Conservation (phyloP, 2,329 filamentous ascomycete genomes). For the Anthostomella pinea region DNA sequence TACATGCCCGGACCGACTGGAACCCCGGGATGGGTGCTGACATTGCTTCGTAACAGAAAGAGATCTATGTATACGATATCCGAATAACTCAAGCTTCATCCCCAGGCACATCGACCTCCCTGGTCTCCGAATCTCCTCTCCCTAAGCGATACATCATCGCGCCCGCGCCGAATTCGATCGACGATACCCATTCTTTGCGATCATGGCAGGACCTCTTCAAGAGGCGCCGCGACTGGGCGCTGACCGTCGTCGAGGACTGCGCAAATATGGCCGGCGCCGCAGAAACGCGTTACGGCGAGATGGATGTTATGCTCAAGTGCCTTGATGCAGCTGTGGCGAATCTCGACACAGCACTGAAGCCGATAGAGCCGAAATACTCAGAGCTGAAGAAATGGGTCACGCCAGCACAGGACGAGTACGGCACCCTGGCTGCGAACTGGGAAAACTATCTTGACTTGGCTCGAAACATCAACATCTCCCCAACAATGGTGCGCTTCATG, state of each 20-base stretch:
- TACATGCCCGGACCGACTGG: conserved; percentile 9
- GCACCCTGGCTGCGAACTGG: conserved; percentile 61
- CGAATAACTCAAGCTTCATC: conserved; percentile 62
- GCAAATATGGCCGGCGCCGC: conserved; percentile 59
- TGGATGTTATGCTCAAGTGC: conserved; percentile 73
- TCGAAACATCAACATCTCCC: conserved; percentile 60
- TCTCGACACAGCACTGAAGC: conserved; percentile 70
- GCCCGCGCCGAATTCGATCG: conserved; percentile 76
- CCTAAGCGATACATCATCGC: conserved; percentile 57
- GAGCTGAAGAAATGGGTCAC: conserved; percentile 69
- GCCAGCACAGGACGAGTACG: conserved; percentile 65
- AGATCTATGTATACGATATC: conserved; percentile 91
- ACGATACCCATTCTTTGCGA: conserved; percentile 73
- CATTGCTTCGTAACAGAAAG: conserved; percentile 52
- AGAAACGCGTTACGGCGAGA: conserved; percentile 66
- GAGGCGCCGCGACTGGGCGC: conserved; percentile 76
- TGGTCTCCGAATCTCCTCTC: conserved; percentile 47
- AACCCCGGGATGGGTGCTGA: conserved; percentile 1
- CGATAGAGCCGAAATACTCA: conserved; percentile 68
- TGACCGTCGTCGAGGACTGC: conserved; percentile 67
- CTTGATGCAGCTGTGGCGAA: conserved; percentile 85
- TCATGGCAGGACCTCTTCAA: conserved; percentile 90
- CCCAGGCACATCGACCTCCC: conserved; percentile 40
- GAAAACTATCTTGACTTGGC: conserved; percentile 66
- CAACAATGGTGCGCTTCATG: conserved; percentile 65